phyloP scores from a whole-genome alignment of 108 stramenopile species.

The Chaetoceros muelleri region DNA sequence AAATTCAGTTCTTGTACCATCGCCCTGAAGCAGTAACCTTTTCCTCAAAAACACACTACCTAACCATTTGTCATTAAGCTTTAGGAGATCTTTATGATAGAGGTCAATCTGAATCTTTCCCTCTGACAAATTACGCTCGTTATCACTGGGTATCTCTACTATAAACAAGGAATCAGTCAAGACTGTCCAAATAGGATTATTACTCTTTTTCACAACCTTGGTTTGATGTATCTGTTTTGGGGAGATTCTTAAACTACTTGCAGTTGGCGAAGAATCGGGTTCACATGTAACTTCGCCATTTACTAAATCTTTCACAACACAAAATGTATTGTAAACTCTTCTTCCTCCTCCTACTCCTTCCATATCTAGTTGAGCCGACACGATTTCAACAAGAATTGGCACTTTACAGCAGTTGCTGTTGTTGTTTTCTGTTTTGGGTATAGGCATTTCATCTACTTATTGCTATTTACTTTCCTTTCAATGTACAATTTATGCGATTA shows the following conservation, averaged over 20 bases:
- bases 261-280: neutral
- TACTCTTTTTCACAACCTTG: neutral
- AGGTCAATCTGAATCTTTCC: neutral
- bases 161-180: conserved; percentile 7
- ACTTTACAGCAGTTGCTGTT: too few species aligned
- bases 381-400: neutral
- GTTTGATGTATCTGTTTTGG: neutral
- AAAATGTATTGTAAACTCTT: neutral
- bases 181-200: conserved; percentile 20
- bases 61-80: neutral
- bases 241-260: neutral
- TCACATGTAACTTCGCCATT: too few species aligned
- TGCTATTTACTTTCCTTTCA: too few species aligned
- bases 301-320: neutral
- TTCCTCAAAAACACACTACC: neutral
- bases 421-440: too few species aligned
- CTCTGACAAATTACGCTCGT: neutral
- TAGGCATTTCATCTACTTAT: too few species aligned
- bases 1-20: neutral
- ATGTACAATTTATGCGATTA: too few species aligned
- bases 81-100: neutral
- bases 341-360: neutral
- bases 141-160: conserved; percentile 1
- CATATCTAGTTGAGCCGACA: neutral
- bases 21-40: neutral